Evolutionary conservation across 345 rosid species (phyloP), one percentile per base, ranked within the genome.

Genomic region (Murraya paniculata): DNA sequence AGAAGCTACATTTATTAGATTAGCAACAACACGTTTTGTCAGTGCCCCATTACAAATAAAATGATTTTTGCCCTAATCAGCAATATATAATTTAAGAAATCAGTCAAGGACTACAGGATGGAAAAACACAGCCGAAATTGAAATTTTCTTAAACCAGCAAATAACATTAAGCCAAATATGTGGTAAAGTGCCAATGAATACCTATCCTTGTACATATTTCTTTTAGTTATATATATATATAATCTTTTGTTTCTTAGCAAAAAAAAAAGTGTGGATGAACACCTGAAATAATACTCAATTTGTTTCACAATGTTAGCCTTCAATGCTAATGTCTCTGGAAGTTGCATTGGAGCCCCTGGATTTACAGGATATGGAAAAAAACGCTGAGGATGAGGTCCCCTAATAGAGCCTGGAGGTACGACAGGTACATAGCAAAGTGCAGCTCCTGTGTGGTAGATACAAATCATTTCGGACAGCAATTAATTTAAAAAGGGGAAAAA

Each of bases 201-300:
- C n/a, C n/a, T n/a, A n/a, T n/a, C n/a, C n/a, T n/a, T n/a, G n/a
- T n/a, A n/a, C n/a, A n/a, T n/a, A n/a, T n/a, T n/a, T n/a, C n/a
- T n/a, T n/a, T n/a, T n/a, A n/a, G n/a, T n/a, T n/a, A n/a, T n/a
- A n/a, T n/a, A n/a, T n/a, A n/a, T n/a, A n/a, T n/a, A n/a, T n/a
- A n/a, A n/a, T n/a, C n/a, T n/a, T n/a, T n/a, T n/a, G n/a, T n/a
- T n/a, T n/a, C n/a, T n/a, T n/a, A n/a, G n/a, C n/a, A n/a, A n/a
- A n/a, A n/a, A n/a, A n/a, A n/a, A n/a, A n/a, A n/a, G 77, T 64
- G 35, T 48, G 38, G 25, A 50, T 22, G 30, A 78, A 16, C 53
- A 90, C 99, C 99, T 91, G 92, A 97, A 97, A 88, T 97, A 97
- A 76, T 97, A 94, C 79, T 97, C 98, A 73, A 97, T 87, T 78